Evolutionary conservation across 495 filamentous ascomycete species (phyloP), one percentile per base, ranked within the genome.

Genomic region (Penicillium ochrochloron): DNA sequence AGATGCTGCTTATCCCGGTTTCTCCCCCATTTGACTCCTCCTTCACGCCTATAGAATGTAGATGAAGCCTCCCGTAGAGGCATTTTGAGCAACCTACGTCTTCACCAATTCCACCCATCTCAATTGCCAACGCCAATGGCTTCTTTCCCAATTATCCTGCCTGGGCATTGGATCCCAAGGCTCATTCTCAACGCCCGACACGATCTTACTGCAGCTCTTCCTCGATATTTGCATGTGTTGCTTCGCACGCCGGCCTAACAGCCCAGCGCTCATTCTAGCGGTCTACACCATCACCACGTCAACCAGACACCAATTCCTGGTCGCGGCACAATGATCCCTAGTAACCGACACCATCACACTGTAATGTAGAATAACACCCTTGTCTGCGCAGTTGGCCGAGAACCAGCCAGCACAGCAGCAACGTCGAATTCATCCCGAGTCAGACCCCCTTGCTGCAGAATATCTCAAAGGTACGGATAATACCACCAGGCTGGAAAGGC

Each of bases 361-460:
- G 33, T 14, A 55, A 15, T 17, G 14, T 52, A 52, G 12, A 52
- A 52, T 29, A 2, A 31, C 34, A 61, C 34, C 52, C 46, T 62
- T 51, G 54, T 66, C 21, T 48, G 11, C 12, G 35, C 46, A 52
- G 17, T 60, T 59, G 58, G 61, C 27, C 21, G 15, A 57, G 27
- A 51, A 41, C 8, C 48, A 52, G 61, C 64, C 63, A 71, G 48
- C 61, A 58, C 51, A 62, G 58, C 60, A 52, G 35, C 48, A 52
- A 48, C 3, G 44, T 48, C 44, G 21, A 27, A 31, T 52, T 12
- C 25, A 9, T 9, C 15, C 2, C 48, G 5, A 31, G 25, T 12
- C 25, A 25, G 48, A 23, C 11, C 19, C 19, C 19, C 42, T 29
- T 17, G 21, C 46, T 31, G 48, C 48, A 52, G 19, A 5, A 31